These are phyloP conservation scores for Torulaspora franciscae DNA, from an alignment of 805 yeast species.

Conservation along the genomic window DNA sequence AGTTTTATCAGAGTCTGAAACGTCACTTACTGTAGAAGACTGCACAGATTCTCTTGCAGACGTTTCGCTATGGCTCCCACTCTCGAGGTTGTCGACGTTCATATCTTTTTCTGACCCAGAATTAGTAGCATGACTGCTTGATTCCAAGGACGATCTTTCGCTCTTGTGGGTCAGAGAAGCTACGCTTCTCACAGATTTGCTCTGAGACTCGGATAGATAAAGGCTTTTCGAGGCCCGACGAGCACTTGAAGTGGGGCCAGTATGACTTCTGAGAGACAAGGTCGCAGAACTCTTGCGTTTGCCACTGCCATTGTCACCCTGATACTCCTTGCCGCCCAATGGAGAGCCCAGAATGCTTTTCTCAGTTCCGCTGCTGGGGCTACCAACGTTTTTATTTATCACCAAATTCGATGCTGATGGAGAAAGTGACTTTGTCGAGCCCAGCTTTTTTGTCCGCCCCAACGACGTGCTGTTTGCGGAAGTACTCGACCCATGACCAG, in stretches of 20 bases:
- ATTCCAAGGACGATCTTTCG: constrained; percentile 5
- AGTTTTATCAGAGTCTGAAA: background rate
- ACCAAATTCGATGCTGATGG: constrained; percentile 3
- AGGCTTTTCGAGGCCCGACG: constrained; percentile 12
- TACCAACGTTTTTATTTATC: background rate
- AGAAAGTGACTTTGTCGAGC: constrained; percentile 6
- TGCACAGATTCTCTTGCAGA: constrained; percentile 2
- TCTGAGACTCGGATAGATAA: constrained; percentile 5
- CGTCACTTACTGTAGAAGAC: background rate
- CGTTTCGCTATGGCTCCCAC: background rate
- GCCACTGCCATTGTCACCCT: background rate
- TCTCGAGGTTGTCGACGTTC: background rate
- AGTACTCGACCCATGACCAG: constrained; percentile 4
- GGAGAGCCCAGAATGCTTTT: background rate
- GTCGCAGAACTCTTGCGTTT: constrained; percentile 15
- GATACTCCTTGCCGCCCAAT: constrained; percentile 5
- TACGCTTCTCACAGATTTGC: constrained; percentile 5
- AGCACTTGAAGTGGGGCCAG: constrained; percentile 5
- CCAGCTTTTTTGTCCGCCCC: background rate
- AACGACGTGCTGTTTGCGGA: constrained; percentile 1
- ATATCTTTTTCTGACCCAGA: constrained; percentile 4
- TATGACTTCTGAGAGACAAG: constrained; percentile 9
- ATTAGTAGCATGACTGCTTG: background rate
- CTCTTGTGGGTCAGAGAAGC: constrained; percentile 3
- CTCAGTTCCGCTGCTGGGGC: background rate